These are phyloP conservation scores for Tolypocladium nubicola DNA, from an alignment of 2,329 filamentous ascomycete species.

Conservation along the genomic window DNA sequence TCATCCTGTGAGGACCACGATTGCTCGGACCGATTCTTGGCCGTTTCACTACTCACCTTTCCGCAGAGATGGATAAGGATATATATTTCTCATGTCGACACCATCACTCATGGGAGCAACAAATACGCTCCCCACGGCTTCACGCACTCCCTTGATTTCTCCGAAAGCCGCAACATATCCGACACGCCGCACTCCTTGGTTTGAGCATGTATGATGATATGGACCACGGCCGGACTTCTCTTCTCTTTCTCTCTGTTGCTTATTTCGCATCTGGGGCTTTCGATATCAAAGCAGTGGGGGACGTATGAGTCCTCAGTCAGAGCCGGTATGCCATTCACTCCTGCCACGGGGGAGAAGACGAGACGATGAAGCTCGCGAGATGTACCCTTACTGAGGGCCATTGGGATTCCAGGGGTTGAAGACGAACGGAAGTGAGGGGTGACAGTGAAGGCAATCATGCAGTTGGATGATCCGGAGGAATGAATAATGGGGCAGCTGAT, in stretches of 20 bases:
- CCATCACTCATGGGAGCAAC: neutral
- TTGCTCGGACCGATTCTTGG: neutral
- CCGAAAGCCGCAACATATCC: neutral
- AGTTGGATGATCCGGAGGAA: neutral
- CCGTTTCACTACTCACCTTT: neutral
- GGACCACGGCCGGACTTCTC: slow-evolving; percentile 1
- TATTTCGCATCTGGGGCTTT: neutral
- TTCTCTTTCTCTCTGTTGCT: neutral
- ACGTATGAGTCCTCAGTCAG: neutral
- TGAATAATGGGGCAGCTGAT: neutral
- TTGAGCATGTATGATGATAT: slow-evolving; percentile 4
- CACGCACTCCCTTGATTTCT: neutral
- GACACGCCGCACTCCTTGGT: neutral
- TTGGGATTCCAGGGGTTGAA: neutral
- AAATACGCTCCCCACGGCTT: neutral
- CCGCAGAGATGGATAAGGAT: neutral
- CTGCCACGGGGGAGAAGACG: no score
- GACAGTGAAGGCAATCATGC: no score
- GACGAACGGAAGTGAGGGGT: neutral
- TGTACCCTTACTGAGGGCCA: neutral
- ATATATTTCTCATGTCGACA: neutral
- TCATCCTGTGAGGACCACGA: slow-evolving; percentile 38
- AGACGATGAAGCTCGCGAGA: neutral
- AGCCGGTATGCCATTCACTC: neutral
- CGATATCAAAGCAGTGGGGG: neutral